Conservation (phyloP, 1,284 basidiomycete genomes). For the Pascua sp. region DNA sequence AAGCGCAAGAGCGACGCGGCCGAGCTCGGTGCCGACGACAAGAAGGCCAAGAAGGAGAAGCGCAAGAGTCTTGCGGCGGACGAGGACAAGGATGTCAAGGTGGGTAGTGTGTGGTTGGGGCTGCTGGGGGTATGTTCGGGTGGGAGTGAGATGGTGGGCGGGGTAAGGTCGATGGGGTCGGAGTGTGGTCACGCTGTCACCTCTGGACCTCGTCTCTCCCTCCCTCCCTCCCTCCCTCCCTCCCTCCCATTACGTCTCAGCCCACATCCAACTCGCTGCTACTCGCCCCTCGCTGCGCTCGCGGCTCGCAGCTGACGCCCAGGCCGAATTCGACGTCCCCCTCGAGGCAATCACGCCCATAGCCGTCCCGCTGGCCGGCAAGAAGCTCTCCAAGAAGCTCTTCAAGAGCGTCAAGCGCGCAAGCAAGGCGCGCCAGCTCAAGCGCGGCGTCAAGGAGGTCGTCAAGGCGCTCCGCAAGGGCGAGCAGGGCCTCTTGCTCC, state of each 20-base stretch:
- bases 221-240: background rate
- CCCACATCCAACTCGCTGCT: background rate
- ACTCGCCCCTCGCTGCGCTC: background rate
- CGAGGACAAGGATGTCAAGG: conserved; percentile 37
- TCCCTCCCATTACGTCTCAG: background rate
- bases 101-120: background rate
- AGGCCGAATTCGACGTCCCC: conserved; percentile 59
- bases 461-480: conserved; percentile 94
- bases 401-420: conserved; percentile 91
- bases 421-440: conserved; percentile 85
- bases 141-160: background rate
- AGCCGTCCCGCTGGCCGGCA: conserved; percentile 82
- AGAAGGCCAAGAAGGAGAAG: conserved; percentile 53
- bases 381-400: conserved; percentile 86
- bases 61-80: conserved; percentile 46
- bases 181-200: background rate
- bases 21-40: conserved; percentile 35
- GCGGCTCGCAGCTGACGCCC: background rate
- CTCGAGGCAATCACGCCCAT: conserved; percentile 82
- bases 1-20: conserved; percentile 51
- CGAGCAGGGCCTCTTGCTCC: conserved; percentile 86
- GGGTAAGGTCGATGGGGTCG: background rate
- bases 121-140: too few relatives aligned
- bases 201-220: conserved; percentile 25
- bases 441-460: conserved; percentile 93